Conservation (phyloP, 2,329 filamentous ascomycete genomes). For the Microsporum ferrugineum region DNA sequence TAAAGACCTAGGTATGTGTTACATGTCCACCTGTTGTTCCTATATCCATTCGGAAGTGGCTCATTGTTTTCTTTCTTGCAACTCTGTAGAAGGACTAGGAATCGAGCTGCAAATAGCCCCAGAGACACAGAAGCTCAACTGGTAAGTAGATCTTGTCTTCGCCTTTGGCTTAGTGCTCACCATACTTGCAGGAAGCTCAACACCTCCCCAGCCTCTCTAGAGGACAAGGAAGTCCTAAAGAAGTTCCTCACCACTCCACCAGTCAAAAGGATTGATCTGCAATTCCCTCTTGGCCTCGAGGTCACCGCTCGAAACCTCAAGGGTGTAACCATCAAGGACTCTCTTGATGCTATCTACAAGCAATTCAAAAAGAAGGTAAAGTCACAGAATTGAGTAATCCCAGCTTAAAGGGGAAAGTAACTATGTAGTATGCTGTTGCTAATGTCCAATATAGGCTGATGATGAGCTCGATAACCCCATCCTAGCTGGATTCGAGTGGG, state of each 20-base stretch:
- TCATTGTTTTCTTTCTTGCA: background rate
- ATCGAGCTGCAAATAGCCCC: conserved; percentile 61
- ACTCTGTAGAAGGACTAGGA: conserved; percentile 54
- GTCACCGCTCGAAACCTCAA: conserved; percentile 84
- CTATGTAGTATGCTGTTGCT: no score
- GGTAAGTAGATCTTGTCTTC: conserved; percentile 46
- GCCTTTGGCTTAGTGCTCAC: background rate
- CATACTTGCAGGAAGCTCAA: conserved; percentile 69
- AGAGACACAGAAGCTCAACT: conserved; percentile 79
- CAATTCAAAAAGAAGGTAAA: conserved; percentile 90
- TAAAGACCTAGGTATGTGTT: conserved; percentile 63
- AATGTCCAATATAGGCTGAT: conserved; percentile 52
- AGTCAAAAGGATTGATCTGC: conserved; percentile 87
- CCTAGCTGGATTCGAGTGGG: conserved; percentile 92
- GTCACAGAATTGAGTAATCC: conserved; percentile 8
- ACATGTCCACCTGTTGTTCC: background rate
- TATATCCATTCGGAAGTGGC: background rate
- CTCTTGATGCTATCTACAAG: conserved; percentile 89
- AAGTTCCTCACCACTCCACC: conserved; percentile 67
- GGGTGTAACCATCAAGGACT: conserved; percentile 95
- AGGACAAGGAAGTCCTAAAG: conserved; percentile 76
- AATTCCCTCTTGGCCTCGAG: conserved; percentile 78
- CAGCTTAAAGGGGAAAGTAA: background rate
- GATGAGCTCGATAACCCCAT: conserved; percentile 82
- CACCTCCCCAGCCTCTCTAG: conserved; percentile 62